A percentile compares a stretch with the other conserved stretches of the same genome.
Evolutionary conservation across 2,329 filamentous ascomycete genomes (phyloP).

Genomic region (Colletotrichum liriopes): DNA sequence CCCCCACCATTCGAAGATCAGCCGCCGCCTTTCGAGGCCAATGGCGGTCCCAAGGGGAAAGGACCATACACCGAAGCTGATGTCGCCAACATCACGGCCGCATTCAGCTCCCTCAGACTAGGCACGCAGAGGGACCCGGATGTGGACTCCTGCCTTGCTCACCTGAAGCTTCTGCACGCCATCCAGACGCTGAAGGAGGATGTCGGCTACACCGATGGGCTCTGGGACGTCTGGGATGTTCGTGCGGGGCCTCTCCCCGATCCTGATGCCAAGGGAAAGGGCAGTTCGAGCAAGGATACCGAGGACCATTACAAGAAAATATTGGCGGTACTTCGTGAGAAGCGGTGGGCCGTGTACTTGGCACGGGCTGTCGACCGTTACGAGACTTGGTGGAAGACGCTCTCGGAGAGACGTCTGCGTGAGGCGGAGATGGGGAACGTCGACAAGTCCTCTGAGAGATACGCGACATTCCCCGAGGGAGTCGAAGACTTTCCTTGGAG

Average conservation of each 20-base stretch:
- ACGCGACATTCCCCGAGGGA: conserved; percentile 53
- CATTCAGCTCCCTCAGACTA: conserved; percentile 58
- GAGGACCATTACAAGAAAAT: conserved; percentile 53
- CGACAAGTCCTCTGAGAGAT: conserved; percentile 44
- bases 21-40: conserved; percentile 38
- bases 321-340: conserved; percentile 74
- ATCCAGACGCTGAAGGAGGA: conserved; percentile 78
- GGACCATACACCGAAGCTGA: not conserved
- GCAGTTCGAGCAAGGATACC: conserved; percentile 45
- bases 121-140: conserved; percentile 54
- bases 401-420: conserved; percentile 51
- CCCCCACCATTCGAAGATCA: conserved; percentile 35
- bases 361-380: conserved; percentile 79
- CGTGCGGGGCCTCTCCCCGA: conserved; percentile 48
- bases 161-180: conserved; percentile 80
- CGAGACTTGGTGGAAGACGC: conserved; percentile 73
- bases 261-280: conserved; percentile 24
- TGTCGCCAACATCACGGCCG: conserved; percentile 51
- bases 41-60: not conserved
- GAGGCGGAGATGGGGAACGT: conserved; percentile 54
- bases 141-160: conserved; percentile 75
- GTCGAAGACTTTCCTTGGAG: conserved; percentile 53
- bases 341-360: conserved; percentile 81
- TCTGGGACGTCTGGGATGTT: conserved; percentile 75
- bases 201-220: conserved; percentile 75